Conservation (phyloP, 306 rosid genomes). For the Styphnolobium japonicum region DNA sequence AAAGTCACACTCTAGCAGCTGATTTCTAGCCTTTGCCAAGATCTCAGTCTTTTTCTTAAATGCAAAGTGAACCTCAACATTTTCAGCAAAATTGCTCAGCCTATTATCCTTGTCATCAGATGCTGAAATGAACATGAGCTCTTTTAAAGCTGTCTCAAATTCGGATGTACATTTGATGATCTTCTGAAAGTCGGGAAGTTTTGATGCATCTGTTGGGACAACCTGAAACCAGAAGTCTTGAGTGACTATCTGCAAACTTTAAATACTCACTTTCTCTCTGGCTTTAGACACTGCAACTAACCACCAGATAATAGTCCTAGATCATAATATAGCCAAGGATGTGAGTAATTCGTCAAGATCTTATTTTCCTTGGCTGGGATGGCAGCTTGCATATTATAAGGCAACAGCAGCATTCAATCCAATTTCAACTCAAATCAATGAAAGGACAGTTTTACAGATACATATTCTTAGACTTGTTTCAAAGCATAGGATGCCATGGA, state of each 20-base stretch:
- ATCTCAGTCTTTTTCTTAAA: conserved; percentile 81
- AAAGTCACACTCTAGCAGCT: conserved; percentile 81
- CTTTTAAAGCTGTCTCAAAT: conserved; percentile 71
- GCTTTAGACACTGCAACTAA: conserved; percentile 15
- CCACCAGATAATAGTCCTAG: conserved; percentile 10
- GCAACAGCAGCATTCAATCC: not conserved
- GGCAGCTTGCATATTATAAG: conserved; percentile 11
- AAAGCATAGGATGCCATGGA: conserved; percentile 1
- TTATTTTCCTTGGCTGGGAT: conserved; percentile 9
- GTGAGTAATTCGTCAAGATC: not conserved
- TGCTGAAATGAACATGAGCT: conserved; percentile 67
- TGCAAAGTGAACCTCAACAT: conserved; percentile 99
- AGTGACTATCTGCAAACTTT: conserved; percentile 18
- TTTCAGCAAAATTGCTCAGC: conserved; percentile 75
- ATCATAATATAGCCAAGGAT: not conserved
- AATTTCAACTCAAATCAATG: conserved; percentile 25
- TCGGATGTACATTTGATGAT: conserved; percentile 60
- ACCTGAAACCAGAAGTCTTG: conserved; percentile 61
- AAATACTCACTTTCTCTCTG: not conserved
- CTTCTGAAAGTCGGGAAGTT: conserved; percentile 88
- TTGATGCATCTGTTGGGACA: conserved; percentile 93
- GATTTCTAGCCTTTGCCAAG: conserved; percentile 78
- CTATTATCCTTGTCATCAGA: conserved; percentile 63
- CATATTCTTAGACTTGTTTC: conserved; percentile 18
- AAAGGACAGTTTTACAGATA: not conserved